phyloP scores from a whole-genome alignment of 352 stramenopile genomes.

The Phytophthora brassicae region DNA sequence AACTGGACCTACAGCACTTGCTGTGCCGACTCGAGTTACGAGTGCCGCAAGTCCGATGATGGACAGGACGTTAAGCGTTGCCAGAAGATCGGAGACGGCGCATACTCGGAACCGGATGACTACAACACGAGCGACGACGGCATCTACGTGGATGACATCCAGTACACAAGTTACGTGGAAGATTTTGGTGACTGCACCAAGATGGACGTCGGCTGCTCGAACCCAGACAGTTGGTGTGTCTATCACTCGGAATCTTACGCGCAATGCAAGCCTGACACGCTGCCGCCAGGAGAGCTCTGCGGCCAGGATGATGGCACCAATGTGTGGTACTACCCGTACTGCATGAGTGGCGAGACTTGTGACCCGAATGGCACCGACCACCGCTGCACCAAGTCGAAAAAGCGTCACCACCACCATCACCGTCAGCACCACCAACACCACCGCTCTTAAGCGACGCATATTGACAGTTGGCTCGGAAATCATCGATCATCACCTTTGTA shows the following conservation, averaged over 20 bases:
- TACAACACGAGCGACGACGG: too few species aligned
- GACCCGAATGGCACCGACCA: conserved; percentile 23
- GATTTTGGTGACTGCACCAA: conserved; percentile 25
- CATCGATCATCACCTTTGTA: too few species aligned
- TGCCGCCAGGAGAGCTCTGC: conserved; percentile 29
- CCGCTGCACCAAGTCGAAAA: conserved; percentile 25
- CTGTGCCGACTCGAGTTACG: conserved; percentile 36
- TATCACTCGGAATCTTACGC: conserved; percentile 31
- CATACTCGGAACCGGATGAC: too few species aligned
- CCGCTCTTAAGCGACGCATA: conserved; percentile 14
- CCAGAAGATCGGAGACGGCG: too few species aligned
- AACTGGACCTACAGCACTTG: conserved; percentile 41
- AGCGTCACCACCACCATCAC: conserved; percentile 19
- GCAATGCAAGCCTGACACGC: conserved; percentile 36
- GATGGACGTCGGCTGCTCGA: conserved; percentile 14
- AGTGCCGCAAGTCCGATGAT: conserved; percentile 38
- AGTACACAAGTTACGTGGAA: conserved; percentile 20
- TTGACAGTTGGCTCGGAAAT: background rate
- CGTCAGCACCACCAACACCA: conserved; percentile 17
- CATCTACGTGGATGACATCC: conserved; percentile 7
- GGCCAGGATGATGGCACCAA: conserved; percentile 34
- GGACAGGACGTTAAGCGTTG: conserved; percentile 34
- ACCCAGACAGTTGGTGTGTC: conserved; percentile 19
- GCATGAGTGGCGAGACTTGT: conserved; percentile 27
- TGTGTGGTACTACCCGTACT: conserved; percentile 36